These are phyloP conservation scores for Panaeolus papilionaceus DNA, from an alignment of 768 basidiomycete species.

Conservation along the genomic window DNA sequence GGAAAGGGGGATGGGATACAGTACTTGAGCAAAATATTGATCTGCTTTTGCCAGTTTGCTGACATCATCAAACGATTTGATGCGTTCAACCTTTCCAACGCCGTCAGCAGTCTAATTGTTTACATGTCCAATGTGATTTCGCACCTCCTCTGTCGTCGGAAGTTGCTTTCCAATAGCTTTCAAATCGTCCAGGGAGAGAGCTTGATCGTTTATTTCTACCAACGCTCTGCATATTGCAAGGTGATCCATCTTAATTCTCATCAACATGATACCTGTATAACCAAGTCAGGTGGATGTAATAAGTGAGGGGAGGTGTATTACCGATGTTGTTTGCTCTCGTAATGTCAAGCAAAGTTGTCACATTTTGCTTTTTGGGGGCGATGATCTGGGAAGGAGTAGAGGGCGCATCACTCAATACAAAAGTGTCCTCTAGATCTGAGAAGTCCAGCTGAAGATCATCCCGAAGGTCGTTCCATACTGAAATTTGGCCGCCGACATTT, in stretches of 20 bases:
- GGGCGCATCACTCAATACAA: constrained; percentile 60
- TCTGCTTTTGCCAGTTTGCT: constrained; percentile 83
- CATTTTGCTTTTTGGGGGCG: constrained; percentile 60
- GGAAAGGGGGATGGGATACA: constrained; percentile 16
- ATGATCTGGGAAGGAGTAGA: constrained; percentile 47
- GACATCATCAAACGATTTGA: constrained; percentile 75
- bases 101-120: constrained; percentile 9
- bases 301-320: constrained; percentile 34
- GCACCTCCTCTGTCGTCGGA: constrained; percentile 84
- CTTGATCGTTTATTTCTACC: constrained; percentile 72
- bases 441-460: constrained; percentile 56
- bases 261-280: constrained; percentile 79
- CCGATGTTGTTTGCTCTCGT: constrained; percentile 87
- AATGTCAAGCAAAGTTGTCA: constrained; percentile 78
- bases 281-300: constrained; percentile 15
- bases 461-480: constrained; percentile 71
- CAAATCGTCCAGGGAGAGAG: constrained; percentile 75
- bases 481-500: constrained; percentile 45
- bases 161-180: constrained; percentile 75
- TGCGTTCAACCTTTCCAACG: constrained; percentile 55
- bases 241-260: constrained; percentile 69
- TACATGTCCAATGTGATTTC: constrained; percentile 17
- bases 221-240: constrained; percentile 74
- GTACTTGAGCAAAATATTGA: constrained; percentile 79
- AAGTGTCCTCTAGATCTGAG: constrained; percentile 76